Evolutionary conservation across 176 grass and related monocot genomes (phyloP).

Genomic region (Alloteropsis semialata): DNA sequence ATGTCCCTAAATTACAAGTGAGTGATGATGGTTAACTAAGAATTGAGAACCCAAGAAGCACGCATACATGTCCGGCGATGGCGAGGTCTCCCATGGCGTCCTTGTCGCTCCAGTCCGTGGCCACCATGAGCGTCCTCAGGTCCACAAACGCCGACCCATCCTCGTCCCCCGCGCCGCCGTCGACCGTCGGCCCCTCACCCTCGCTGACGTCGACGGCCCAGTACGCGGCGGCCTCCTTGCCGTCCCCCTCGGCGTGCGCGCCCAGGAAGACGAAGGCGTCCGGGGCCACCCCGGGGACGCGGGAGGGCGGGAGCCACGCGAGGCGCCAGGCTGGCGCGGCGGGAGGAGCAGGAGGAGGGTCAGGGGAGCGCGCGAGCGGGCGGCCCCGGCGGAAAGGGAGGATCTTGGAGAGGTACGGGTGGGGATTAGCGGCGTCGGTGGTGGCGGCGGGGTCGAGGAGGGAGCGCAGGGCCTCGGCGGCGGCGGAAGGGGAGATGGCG

Average conservation of each 20-base stretch:
- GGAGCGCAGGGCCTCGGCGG: conserved; percentile 43
- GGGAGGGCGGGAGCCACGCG: conserved; percentile 60
- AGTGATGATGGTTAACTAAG: not conserved
- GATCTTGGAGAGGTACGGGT: conserved; percentile 36
- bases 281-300: conserved; percentile 23
- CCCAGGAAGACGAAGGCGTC: conserved; percentile 83
- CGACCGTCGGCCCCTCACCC: conserved; percentile 2
- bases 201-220: conserved; percentile 72
- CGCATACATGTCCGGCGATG: conserved; percentile 74
- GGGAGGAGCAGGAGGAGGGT: not conserved
- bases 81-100: conserved; percentile 70
- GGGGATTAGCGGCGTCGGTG: not conserved
- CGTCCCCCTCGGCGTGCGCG: conserved; percentile 29
- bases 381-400: conserved; percentile 77
- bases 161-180: not conserved
- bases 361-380: conserved; percentile 56
- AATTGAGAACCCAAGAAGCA: not conserved
- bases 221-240: conserved; percentile 47
- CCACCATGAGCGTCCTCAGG: conserved; percentile 87
- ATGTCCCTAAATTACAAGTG: not conserved
- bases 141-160: conserved; percentile 70
- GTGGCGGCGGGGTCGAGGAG: conserved; percentile 34
- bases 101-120: conserved; percentile 74
- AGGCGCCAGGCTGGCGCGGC: conserved; percentile 53
- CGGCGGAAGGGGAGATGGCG: conserved; percentile 33